Percentiles rank a stretch among this genome's conserved stretches.
Conservation (phyloP, 768 basidiomycete genomes). For the Coprinopsis sp. region DNA sequence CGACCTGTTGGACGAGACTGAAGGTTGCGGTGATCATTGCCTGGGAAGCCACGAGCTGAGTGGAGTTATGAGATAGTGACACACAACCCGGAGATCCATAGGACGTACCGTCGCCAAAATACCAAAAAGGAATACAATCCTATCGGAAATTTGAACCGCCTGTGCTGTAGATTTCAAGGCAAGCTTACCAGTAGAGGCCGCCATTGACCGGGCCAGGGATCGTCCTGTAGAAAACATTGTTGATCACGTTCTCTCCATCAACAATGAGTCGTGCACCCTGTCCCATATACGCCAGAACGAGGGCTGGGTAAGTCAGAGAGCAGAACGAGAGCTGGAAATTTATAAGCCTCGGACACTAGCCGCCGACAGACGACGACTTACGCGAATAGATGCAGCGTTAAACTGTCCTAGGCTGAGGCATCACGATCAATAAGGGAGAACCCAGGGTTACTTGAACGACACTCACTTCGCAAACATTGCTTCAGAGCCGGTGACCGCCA, state of each 20-base stretch:
- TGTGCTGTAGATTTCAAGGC: background rate
- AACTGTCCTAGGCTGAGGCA: conserved; percentile 58
- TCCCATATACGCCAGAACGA: conserved; percentile 65
- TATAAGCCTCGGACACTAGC: background rate
- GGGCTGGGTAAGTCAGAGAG: conserved; percentile 50
- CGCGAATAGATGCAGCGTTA: conserved; percentile 54
- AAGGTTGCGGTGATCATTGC: conserved; percentile 69
- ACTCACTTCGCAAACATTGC: conserved; percentile 63
- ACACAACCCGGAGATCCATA: background rate
- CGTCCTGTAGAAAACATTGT: conserved; percentile 57
- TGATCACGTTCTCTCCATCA: conserved; percentile 44
- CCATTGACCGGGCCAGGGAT: conserved; percentile 57
- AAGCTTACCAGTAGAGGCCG: conserved; percentile 50
- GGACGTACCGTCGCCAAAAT: conserved; percentile 55
- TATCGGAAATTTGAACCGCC: conserved; percentile 14
- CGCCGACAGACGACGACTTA: conserved; percentile 17
- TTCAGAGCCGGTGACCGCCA: conserved; percentile 68
- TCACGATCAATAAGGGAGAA: background rate
- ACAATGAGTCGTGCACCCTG: conserved; percentile 61
- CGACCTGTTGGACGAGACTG: conserved; percentile 58
- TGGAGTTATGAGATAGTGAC: background rate
- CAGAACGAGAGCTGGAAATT: conserved; percentile 44
- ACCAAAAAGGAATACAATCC: conserved; percentile 60
- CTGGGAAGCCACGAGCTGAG: conserved; percentile 56
- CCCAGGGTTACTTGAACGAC: background rate